Evolutionary conservation across 1,139 yeast genomes (phyloP), one percentile per base, ranked within the genome.

Genomic region (Sporopachydermia cereana): DNA sequence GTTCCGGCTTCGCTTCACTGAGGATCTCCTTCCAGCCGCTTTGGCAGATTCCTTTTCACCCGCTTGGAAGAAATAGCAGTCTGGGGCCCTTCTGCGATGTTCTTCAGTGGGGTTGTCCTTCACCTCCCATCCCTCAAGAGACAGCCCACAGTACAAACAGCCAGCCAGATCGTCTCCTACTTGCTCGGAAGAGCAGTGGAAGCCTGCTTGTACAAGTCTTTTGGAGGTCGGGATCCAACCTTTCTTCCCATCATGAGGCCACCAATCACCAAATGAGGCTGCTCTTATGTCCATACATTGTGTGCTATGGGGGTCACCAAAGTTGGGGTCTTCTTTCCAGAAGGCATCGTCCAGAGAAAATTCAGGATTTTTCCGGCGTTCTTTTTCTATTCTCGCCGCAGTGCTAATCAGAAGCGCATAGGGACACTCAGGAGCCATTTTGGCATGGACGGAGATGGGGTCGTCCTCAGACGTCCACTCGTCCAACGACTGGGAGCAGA

Each of bases 41-140:
- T 34, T 5, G 9, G 22, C 12, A 7, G 22, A 5, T n/a, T 5
- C 7, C 5, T 5, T 16, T 7, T 5, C 5, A 16, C 43, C 17
- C 27, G 51, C 45, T 16, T 58, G 48, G 47, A 71, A 66, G 46
- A 77, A 74, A 53, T 71, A 71, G 54, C 93, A 84, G 22, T 60
- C 62, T 0, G 68, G 67, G 4, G 67, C 61, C 49, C 77, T 64
- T 31, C 62, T 60, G 25, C 55, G 57, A 55, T 79, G 85, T 46
- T 75, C 84, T 2, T 52, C 60, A 24, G 72, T 50, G 0, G 93
- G 93, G 49, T 74, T 77, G 60, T 85, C 95, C 2, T 67, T 67
- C 1, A 63, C 60, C 50, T 76, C 85, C 95, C 95, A 85, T 3
- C 78, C 79, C 51, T 79, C 85, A 20, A 85, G 64, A 1, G 79